Evolutionary conservation across 805 yeast genomes (phyloP).

Genomic region (Isabelozyma gotoi): DNA sequence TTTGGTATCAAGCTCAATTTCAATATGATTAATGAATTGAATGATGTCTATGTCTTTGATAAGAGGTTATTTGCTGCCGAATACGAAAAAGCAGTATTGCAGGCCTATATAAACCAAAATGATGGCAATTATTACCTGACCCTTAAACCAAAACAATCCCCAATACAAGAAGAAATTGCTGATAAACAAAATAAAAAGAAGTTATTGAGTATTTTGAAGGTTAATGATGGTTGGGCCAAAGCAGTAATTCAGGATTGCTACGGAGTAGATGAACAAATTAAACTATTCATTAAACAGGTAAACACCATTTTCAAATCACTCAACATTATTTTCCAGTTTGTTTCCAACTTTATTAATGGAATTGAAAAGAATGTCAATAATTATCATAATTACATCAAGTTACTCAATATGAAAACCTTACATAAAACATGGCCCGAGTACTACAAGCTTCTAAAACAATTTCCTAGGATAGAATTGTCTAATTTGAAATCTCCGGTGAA

Average conservation of each 20-base stretch:
- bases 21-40: constrained; percentile 49
- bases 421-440: constrained; percentile 36
- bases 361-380: constrained; percentile 45
- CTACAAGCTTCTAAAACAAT: constrained; percentile 30
- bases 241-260: constrained; percentile 43
- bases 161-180: not conserved
- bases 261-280: constrained; percentile 27
- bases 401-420: constrained; percentile 42
- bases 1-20: constrained; percentile 63
- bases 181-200: constrained; percentile 10
- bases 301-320: constrained; percentile 45
- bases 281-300: constrained; percentile 31
- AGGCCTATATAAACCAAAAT: constrained; percentile 9
- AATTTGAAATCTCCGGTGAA: constrained; percentile 9
- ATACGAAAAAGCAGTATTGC: constrained; percentile 4
- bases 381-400: constrained; percentile 33
- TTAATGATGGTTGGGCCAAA: constrained; percentile 53
- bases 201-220: constrained; percentile 35
- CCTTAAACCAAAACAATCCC: not conserved
- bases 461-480: constrained; percentile 37
- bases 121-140: constrained; percentile 1
- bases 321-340: constrained; percentile 48
- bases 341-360: constrained; percentile 48
- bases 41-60: constrained; percentile 63
- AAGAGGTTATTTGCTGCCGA: constrained; percentile 51